Evolutionary conservation across 2,329 filamentous ascomycete species (phyloP), one percentile per base, ranked within the genome.

Genomic region (Colletotrichum agaves): DNA sequence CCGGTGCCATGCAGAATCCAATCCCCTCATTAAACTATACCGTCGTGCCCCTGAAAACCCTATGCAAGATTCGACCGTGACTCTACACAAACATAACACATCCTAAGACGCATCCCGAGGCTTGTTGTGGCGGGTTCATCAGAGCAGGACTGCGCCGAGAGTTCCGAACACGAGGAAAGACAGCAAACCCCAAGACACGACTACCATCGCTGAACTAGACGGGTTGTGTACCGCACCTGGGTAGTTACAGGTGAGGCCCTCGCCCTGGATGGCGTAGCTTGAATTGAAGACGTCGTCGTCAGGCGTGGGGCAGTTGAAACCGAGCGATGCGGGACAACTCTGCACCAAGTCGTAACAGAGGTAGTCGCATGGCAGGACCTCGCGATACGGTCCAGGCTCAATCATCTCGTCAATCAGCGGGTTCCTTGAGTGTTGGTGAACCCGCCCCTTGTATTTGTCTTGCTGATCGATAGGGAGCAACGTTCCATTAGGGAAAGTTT

Each of bases 371-470:
- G 96, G 96, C 8, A 97, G 82, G 19, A 98, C 83, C 81, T 99
- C 96, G 76, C 94, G 97, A 80, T 99, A 98, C 0, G 96, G 96
- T 0, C 96, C 96, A 0, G 96, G 94, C 69, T 85, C 79, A 66
- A 98, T 88, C 1, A 81, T 72, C 2, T 82, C 73, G 74, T 98
- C 94, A 72, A 98, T 96, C 53, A 87, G 80, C 0, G 84, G 75
- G 73, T 93, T 95, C 17, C 94, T 87, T 12, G 91, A 93, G 8
- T 81, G 78, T 63, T 85, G 89, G 60, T 80, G 81, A 4, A 84
- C 81, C 19, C 72, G 76, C 11, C 77, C 71, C 4, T 73, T 65
- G 21, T 75, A 71, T 2, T 72, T 58, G 5, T 58, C 71, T 11
- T 80, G 72, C 8, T 77, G 72, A 44, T 81, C 73, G 10, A 79